Percentiles rank a stretch among this genome's conserved stretches.
These are phyloP conservation scores for Leccinum broughii DNA, from an alignment of 768 basidiomycete genomes.

Conservation along the genomic window DNA sequence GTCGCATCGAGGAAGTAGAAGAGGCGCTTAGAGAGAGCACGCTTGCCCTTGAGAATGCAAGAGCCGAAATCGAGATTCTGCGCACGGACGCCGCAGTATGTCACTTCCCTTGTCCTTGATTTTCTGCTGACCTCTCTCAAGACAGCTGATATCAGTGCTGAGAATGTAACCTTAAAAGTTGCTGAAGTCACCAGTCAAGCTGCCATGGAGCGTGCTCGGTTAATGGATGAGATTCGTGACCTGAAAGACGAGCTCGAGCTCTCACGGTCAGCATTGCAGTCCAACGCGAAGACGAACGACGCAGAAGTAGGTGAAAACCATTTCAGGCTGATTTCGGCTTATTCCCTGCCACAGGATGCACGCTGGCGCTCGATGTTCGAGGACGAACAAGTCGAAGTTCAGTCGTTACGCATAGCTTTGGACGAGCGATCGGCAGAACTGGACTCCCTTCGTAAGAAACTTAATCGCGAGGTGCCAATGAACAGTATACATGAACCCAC, in stretches of 20 bases:
- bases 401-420: constrained; percentile 33
- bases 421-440: constrained; percentile 49
- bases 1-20: constrained; percentile 81
- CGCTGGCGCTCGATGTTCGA: constrained; percentile 33
- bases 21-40: constrained; percentile 88
- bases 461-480: constrained; percentile 57
- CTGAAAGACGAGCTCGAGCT: constrained; percentile 52
- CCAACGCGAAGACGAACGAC: constrained; percentile 28
- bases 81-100: constrained; percentile 76
- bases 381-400: constrained; percentile 32
- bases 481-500: constrained; percentile 37
- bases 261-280: constrained; percentile 30
- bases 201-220: constrained; percentile 50
- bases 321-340: neutral
- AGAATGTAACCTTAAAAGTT: constrained; percentile 46
- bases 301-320: constrained; percentile 16
- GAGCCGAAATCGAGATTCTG: constrained; percentile 83
- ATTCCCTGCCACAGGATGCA: constrained; percentile 19
- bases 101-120: constrained; percentile 2
- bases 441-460: constrained; percentile 56
- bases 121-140: constrained; percentile 18
- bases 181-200: constrained; percentile 49
- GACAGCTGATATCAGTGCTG: constrained; percentile 51
- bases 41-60: constrained; percentile 82
- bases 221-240: constrained; percentile 54